Evolutionary conservation across 495 filamentous ascomycete genomes (phyloP).

Genomic region (Lasiosphaeria hispida): DNA sequence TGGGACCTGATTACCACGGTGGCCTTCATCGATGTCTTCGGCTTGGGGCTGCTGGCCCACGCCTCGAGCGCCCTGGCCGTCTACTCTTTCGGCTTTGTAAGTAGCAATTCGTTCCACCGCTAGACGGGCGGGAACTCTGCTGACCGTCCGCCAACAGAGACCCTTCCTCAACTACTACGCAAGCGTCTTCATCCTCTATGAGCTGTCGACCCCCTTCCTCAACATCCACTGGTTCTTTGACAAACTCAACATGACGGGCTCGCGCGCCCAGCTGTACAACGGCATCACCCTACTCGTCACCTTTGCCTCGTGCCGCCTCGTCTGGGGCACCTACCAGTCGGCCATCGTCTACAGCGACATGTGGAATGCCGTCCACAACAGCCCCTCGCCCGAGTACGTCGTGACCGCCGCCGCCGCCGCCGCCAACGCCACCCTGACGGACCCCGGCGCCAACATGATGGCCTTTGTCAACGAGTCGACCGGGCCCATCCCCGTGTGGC

Average conservation of each 20-base stretch:
- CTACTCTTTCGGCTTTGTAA: slow-evolving; percentile 88
- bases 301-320: slow-evolving; percentile 86
- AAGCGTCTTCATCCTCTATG: slow-evolving; percentile 91
- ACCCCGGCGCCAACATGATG: slow-evolving; percentile 44
- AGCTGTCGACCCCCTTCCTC: slow-evolving; percentile 89
- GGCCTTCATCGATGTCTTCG: slow-evolving; percentile 74
- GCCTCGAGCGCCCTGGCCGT: slow-evolving; percentile 81
- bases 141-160: slow-evolving; percentile 51
- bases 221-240: slow-evolving; percentile 99
- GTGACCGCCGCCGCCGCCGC: slow-evolving; percentile 23
- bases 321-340: slow-evolving; percentile 89
- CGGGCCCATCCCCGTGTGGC: slow-evolving; percentile 68
- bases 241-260: slow-evolving; percentile 92
- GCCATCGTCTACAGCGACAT: slow-evolving; percentile 75
- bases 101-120: slow-evolving; percentile 36
- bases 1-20: slow-evolving; percentile 83
- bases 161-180: slow-evolving; percentile 95
- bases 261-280: slow-evolving; percentile 76
- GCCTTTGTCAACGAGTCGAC: slow-evolving; percentile 43
- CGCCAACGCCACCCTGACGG: slow-evolving; percentile 27
- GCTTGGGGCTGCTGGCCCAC: slow-evolving; percentile 84
- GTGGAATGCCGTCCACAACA: slow-evolving; percentile 57
- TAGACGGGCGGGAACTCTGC: background rate
- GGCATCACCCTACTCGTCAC: slow-evolving; percentile 67
- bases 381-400: slow-evolving; percentile 32